Percentiles rank a stretch among this genome's conserved stretches.
Conservation (phyloP, 768 basidiomycete species). For the Mycena metata region DNA sequence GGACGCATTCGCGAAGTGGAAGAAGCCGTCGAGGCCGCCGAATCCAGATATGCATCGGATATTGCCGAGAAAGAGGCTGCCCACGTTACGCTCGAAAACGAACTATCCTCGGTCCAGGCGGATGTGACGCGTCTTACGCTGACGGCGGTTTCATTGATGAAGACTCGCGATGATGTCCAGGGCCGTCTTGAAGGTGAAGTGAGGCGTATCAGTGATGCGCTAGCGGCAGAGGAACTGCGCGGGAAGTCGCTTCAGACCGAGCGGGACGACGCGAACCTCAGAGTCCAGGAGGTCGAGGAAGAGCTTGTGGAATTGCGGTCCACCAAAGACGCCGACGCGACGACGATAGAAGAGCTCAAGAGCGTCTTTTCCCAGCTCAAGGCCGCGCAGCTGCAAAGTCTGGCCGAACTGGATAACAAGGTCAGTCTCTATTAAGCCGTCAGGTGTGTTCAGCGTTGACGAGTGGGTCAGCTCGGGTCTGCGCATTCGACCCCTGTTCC, state of each 20-base stretch:
- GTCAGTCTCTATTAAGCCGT: constrained; percentile 48
- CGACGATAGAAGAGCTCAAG: constrained; percentile 52
- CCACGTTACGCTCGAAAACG: background rate
- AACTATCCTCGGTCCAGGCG: constrained; percentile 13
- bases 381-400: constrained; percentile 49
- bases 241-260: constrained; percentile 39
- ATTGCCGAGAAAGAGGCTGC: constrained; percentile 24
- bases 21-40: constrained; percentile 32
- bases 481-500: constrained; percentile 26
- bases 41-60: constrained; percentile 29
- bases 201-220: constrained; percentile 35
- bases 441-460: constrained; percentile 7
- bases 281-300: constrained; percentile 47
- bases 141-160: background rate
- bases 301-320: constrained; percentile 48
- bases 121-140: constrained; percentile 21
- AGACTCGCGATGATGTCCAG: constrained; percentile 29
- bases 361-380: constrained; percentile 47
- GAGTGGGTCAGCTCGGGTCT: constrained; percentile 17
- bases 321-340: constrained; percentile 52
- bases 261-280: constrained; percentile 36
- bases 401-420: constrained; percentile 53
- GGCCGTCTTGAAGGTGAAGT: constrained; percentile 31
- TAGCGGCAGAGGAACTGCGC: constrained; percentile 38
- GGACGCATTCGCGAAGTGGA: constrained; percentile 24